Evolutionary conservation across 2,329 filamentous ascomycete genomes (phyloP), one percentile per base, ranked within the genome.

Genomic region (Didymella sp.): DNA sequence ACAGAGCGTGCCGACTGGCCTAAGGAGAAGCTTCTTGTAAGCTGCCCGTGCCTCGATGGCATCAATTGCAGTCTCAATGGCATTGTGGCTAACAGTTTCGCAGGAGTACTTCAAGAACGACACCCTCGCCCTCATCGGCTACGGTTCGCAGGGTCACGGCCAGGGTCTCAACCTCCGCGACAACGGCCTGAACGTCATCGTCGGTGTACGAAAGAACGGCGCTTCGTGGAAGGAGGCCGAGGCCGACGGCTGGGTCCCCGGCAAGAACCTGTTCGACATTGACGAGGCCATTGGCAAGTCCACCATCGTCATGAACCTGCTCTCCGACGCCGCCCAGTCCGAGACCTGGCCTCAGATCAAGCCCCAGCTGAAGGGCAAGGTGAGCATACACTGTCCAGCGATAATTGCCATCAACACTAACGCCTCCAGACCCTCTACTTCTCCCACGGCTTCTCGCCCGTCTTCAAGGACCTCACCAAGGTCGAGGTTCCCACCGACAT

Each of bases 21-120:
- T 70, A 88, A 90, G 80, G 94, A 97, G 86, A 98, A 96, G 89
- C 92, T 99, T 78, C 84, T 95, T 78, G 91, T 95, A 82, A 84
- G 88, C 86, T 74, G 78, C 58, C 59, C 58, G 50, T 13, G 31
- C 41, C 60, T 56, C 60, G 60, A 65, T 59, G 59, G 61, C 60
- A 55, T 65, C 53, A 46, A 28, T 8, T 27, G n/a, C 15, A 21
- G 9, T 40, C 38, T 61, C 59, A 52, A 58, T 51, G 31, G 46
- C 41, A 60, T 13, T 43, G 27, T 47, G 25, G 48, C 70, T 79
- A 60, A 79, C 66, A 58, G 47, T 53, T 31, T 49, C 56, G 28
- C 33, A 96, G 91, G 92, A 98, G 67, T 99, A 94, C 89, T 99
- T 99, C 91, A 98, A 98, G 88, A 87, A 99, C 83, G 95, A 99